These are phyloP conservation scores for Cyclotella choctawhatcheeana DNA, from an alignment of 108 stramenopile species.

Conservation along the genomic window DNA sequence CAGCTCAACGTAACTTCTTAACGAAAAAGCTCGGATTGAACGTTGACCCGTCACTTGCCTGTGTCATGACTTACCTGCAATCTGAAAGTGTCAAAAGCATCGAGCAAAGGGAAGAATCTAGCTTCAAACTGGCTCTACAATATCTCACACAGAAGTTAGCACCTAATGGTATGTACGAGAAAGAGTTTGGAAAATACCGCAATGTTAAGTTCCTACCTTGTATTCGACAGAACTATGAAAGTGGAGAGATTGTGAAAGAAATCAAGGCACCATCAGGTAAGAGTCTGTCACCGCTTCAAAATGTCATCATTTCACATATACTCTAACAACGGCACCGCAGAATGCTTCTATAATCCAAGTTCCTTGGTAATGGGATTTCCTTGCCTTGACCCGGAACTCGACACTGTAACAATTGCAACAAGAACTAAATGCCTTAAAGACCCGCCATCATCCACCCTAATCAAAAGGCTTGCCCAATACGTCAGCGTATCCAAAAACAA, in stretches of 20 bases:
- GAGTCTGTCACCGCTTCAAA: conserved; percentile 6
- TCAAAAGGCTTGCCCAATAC: conserved; percentile 57
- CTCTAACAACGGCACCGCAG: neutral
- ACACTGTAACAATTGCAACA: conserved; percentile 49
- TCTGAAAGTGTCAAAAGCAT: conserved; percentile 28
- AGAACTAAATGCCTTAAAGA: conserved; percentile 60
- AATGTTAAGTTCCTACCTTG: conserved; percentile 68
- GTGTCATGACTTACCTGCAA: conserved; percentile 56
- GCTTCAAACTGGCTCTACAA: conserved; percentile 53
- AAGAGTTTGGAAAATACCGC: conserved; percentile 44
- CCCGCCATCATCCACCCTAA: conserved; percentile 49
- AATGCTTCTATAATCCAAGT: conserved; percentile 58
- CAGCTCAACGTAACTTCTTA: conserved; percentile 69
- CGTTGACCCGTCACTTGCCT: conserved; percentile 57
- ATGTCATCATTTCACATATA: neutral
- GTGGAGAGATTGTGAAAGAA: conserved; percentile 37
- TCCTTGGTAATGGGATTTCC: conserved; percentile 72
- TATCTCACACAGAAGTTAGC: conserved; percentile 64
- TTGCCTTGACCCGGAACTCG: conserved; percentile 57
- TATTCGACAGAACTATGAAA: conserved; percentile 43
- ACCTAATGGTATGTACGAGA: conserved; percentile 62
- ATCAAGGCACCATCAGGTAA: conserved; percentile 45
- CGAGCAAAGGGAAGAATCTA: conserved; percentile 44
- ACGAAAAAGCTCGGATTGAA: conserved; percentile 56
- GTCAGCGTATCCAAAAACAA: conserved; percentile 48